Evolutionary conservation across 2,329 filamentous ascomycete species (phyloP), one percentile per base, ranked within the genome.

Genomic region (Stachybotrys elegans): DNA sequence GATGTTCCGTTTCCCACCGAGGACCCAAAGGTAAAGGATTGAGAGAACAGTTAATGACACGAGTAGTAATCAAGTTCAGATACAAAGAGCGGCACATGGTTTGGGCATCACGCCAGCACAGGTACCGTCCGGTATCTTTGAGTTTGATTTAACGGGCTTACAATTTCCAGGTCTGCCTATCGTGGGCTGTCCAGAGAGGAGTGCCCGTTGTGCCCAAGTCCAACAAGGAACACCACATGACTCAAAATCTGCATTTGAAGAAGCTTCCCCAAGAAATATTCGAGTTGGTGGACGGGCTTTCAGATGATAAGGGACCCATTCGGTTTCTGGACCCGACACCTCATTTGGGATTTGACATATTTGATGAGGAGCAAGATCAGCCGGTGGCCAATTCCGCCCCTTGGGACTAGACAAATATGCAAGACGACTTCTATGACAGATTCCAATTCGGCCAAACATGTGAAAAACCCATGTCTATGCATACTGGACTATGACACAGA

Each of bases 351-450:
- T 20, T 38, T 19, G 19, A 38, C 35, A 20, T 19, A 8, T 21
- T 38, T 22, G 35, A 38, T 6, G 35, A 37, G 20, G 35, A 38
- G 21, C 7, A 38, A 14, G 35, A 38, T 38, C 35, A 38, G 35
- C 35, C 35, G 13, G 8, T 38, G 7, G 35, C 7, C 3, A 38
- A 38, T 20, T 35, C 32, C 7, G 32, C 32, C 9, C 32, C 32
- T 17, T 38, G 35, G 35, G 35, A 38, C 17, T 38, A 29, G 25
- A n/a, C n/a, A n/a, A n/a, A n/a, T n/a, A n/a, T n/a, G n/a, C n/a
- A n/a, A n/a, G n/a, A n/a, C n/a, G n/a, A n/a, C n/a, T n/a, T n/a
- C n/a, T n/a, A n/a, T n/a, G n/a, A n/a, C n/a, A n/a, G n/a, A n/a
- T n/a, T n/a, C n/a, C n/a, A n/a, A n/a, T n/a, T n/a, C n/a, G n/a